Conservation (phyloP, 1,139 yeast genomes). For the Taphrina pruni region DNA sequence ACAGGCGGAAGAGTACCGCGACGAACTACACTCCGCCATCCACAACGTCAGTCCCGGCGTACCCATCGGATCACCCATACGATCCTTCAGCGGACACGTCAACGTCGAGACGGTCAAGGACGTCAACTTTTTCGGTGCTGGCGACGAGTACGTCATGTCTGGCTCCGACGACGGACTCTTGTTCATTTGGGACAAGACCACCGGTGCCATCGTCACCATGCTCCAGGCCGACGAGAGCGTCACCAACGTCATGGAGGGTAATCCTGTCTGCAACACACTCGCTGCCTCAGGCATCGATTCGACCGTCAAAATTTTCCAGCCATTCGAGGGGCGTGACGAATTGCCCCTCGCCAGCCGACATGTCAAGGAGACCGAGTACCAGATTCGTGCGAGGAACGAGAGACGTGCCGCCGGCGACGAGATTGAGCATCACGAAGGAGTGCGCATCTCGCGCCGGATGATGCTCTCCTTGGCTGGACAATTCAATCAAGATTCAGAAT, state of each 20-base stretch:
- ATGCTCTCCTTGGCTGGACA: constrained; percentile 14
- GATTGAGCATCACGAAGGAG: constrained; percentile 7
- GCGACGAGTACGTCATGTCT: constrained; percentile 46
- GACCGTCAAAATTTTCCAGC: constrained; percentile 39
- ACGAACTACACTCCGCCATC: constrained; percentile 1
- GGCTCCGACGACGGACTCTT: constrained; percentile 46
- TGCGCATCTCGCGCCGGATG: constrained; percentile 14
- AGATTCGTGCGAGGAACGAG: constrained; percentile 24
- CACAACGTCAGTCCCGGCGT: constrained; percentile 19
- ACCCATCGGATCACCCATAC: constrained; percentile 8
- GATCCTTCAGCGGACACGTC: constrained; percentile 34
- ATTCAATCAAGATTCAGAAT: constrained; percentile 7
- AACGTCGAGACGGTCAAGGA: constrained; percentile 44
- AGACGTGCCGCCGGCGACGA: constrained; percentile 15
- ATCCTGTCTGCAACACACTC: constrained; percentile 45
- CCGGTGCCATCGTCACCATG: constrained; percentile 42
- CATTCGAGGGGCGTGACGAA: constrained; percentile 9
- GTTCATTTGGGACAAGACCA: constrained; percentile 44
- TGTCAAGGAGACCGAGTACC: constrained; percentile 10
- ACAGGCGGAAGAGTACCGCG: constrained; percentile 3
- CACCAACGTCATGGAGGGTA: constrained; percentile 45
- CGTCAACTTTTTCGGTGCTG: constrained; percentile 45
- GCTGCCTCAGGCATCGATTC: constrained; percentile 46
- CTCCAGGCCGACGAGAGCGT: constrained; percentile 44
- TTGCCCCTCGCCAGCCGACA: neutral